Evolutionary conservation across 2,329 filamentous ascomycete genomes (phyloP).

Genomic region (Apiospora marii): DNA sequence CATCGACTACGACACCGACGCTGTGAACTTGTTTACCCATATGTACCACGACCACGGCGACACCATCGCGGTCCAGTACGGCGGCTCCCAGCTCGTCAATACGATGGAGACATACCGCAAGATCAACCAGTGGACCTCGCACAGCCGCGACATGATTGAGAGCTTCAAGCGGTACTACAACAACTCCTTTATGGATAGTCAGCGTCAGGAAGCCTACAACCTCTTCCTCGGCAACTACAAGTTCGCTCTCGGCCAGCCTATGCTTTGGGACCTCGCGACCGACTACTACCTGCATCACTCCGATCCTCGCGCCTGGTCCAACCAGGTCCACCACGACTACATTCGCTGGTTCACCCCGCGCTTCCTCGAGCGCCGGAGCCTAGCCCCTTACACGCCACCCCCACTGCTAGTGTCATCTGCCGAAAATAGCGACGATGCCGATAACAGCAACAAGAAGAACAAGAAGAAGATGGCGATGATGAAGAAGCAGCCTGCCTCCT

Average conservation of each 20-base stretch:
- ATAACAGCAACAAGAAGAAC: too few species aligned
- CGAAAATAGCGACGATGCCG: not conserved
- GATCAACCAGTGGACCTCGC: conserved; percentile 98
- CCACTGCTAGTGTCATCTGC: not conserved
- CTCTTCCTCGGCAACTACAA: conserved; percentile 97
- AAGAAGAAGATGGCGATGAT: conserved; percentile 42
- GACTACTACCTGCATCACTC: conserved; percentile 97
- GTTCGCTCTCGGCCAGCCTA: conserved; percentile 84
- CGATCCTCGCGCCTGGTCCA: conserved; percentile 77
- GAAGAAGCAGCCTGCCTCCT: conserved; percentile 57
- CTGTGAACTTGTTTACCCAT: conserved; percentile 93
- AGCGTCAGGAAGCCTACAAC: conserved; percentile 97
- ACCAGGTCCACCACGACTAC: conserved; percentile 72
- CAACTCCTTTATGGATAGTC: conserved; percentile 97
- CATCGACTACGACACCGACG: conserved; percentile 93
- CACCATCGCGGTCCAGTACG: conserved; percentile 97
- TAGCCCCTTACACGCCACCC: conserved; percentile 57
- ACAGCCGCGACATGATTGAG: conserved; percentile 98
- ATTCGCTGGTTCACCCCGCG: conserved; percentile 87
- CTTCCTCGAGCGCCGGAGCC: conserved; percentile 68
- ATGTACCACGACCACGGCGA: conserved; percentile 99
- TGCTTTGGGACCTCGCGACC: conserved; percentile 95
- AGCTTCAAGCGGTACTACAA: conserved; percentile 99
- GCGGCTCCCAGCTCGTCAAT: conserved; percentile 95
- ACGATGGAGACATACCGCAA: conserved; percentile 99